Evolutionary conservation across 1,139 yeast species (phyloP), one percentile per base, ranked within the genome.

Genomic region (Geotrichum europaeum): DNA sequence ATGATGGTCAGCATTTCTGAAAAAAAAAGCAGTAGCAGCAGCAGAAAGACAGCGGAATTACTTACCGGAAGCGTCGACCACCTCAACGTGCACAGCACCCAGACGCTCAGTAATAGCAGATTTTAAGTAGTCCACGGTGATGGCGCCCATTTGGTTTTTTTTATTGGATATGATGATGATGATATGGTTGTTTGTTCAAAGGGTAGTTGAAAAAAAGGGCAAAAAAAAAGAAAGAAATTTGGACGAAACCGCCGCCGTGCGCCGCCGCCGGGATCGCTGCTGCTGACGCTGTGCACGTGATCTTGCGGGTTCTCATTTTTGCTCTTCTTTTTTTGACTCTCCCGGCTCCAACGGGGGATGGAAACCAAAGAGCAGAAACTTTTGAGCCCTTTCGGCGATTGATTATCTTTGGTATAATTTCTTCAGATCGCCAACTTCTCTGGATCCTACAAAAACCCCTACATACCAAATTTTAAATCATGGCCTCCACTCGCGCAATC

Each of bases 51-150:
- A 7, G 32, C 32, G 10, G 10, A 51, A 24, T 51, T 12, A 64
- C 68, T 12, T 61, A 72, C 75, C 79, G n/a, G 79, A 76, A 4
- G 72, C 65, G 58, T 76, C 79, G 5, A 62, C 62, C 15, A 76
- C 74, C 50, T 73, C 76, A 20, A 73, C 75, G 60, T 75, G 76
- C 2, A 63, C 55, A 28, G 79, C 79, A 9, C 66, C 69, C 20
- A 76, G 71, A 28, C 73, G 65, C 32, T 68, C 69, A 20, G 69
- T 65, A 40, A 76, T 71, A 6, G 68, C 70, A 47, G 62, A 58
- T 25, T 72, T 72, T 51, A 77, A 66, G 49, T 69, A 67, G 52
- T 68, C 67, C 15, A 59, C 60, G n/a, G 68, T 63, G 43, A 66
- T 53, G 12, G 62, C 40, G n/a, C 50, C 51, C 63, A 61, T 61